Evolutionary conservation across 192 early-diverging fungal genomes (phyloP), one percentile per base, ranked within the genome.

Genomic region (Backusella sp.): DNA sequence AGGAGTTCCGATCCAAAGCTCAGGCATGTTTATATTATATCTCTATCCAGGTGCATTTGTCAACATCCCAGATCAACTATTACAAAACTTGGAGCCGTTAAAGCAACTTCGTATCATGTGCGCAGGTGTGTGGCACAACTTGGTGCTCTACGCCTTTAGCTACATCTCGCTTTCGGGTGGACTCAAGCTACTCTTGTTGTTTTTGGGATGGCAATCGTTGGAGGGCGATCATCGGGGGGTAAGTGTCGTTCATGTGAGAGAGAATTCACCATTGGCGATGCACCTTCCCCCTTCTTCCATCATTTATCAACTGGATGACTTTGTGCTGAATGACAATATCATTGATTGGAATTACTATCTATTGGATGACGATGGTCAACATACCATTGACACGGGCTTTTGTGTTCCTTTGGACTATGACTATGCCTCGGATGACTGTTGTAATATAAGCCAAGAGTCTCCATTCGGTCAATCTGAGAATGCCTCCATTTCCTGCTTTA

Each of bases 1-100:
- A 75, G 76, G 79, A 49, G 85, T 91, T 0, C 86, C 84, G 36
- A 87, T 93, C 32, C 85, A 86, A 53, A 80, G 80, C n/a, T 80
- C 85, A 26, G 93, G 93, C 52, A 76, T 93, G 66, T 91, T 94
- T 75, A 68, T 94, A 56, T 83, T 84, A 53, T 83, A 92, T 65
- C 77, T 94, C 42, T 94, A 90, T 77, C 93, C 93, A 1, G 93
- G 93, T 75, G 93, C 93, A 35, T 94, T 94, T 87, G 93, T 94
- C 65, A 85, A 90, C 68, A 75, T 94, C 30, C 82, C 85, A 2
- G 72, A 85, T 5, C 75, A 84, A 34, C 69, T 75, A 26, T 67
- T 94, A 30, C 65, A 75, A 17, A 56, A 80, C 19, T 73, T 88
- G 37, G 76, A 81, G 4, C 84, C 89, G 19, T 30, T 82, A 0